A percentile compares a stretch with the other conserved stretches of the same genome.
Evolutionary conservation across 768 basidiomycete genomes (phyloP).

Genomic region (Amanita pallidorosea): DNA sequence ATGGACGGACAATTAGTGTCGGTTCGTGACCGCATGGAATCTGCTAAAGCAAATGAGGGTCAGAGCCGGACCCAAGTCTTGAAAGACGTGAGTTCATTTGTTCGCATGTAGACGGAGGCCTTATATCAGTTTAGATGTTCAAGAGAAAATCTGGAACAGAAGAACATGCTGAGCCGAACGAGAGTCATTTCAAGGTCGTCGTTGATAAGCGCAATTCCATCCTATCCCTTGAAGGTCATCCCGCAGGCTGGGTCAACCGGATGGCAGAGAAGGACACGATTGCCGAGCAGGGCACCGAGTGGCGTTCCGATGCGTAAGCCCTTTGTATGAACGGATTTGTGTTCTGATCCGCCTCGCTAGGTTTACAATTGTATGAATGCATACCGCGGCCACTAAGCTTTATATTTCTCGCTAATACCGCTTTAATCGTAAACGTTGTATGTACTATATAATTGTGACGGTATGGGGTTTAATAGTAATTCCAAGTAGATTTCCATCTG

Average conservation of each 20-base stretch:
- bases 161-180: conserved; percentile 13
- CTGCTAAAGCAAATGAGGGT: conserved; percentile 32
- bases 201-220: conserved; percentile 60
- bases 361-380: not conserved
- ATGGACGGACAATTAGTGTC: conserved; percentile 81
- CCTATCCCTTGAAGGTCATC: conserved; percentile 50
- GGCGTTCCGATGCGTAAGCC: conserved; percentile 33
- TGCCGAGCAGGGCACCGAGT: conserved; percentile 21
- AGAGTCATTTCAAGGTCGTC: conserved; percentile 62
- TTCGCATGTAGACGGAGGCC: not conserved
- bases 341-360: not conserved
- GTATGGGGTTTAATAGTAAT: no score
- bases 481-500: no score
- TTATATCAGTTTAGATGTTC: conserved; percentile 34
- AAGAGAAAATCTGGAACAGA: conserved; percentile 39
- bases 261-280: conserved; percentile 28
- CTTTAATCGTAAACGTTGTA: not conserved
- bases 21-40: conserved; percentile 74
- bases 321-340: not conserved
- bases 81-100: conserved; percentile 36
- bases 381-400: not conserved
- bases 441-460: not conserved
- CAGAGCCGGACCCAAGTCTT: conserved; percentile 36
- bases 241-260: conserved; percentile 65
- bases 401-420: not conserved